A percentile compares a stretch with the other conserved stretches of the same genome.
Conservation (phyloP, 495 filamentous ascomycete species). For the Rhypophila decipiens region DNA sequence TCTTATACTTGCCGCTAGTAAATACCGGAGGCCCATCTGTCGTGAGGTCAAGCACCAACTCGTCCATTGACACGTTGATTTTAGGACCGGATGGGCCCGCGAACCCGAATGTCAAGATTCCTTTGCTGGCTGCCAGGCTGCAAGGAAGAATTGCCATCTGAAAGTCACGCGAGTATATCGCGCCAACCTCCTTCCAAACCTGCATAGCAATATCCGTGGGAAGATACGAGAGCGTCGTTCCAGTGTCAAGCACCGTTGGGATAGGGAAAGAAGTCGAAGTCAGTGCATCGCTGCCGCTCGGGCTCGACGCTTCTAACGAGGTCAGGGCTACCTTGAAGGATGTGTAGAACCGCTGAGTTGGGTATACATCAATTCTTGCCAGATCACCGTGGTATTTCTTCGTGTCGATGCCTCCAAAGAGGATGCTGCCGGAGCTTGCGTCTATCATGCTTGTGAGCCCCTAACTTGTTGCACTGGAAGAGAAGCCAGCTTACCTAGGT, state of each 20-base stretch:
- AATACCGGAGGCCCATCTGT: constrained; percentile 43
- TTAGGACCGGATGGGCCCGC: constrained; percentile 51
- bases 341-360: constrained; percentile 36
- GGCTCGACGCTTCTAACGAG: constrained; percentile 37
- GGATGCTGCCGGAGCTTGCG: constrained; percentile 37
- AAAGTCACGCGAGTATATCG: constrained; percentile 39
- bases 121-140: constrained; percentile 51
- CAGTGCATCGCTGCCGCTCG: constrained; percentile 43
- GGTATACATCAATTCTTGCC: constrained; percentile 55
- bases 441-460: constrained; percentile 12
- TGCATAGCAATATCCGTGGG: constrained; percentile 60
- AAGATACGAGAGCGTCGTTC: constrained; percentile 79
- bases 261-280: constrained; percentile 49
- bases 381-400: constrained; percentile 74
- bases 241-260: constrained; percentile 79
- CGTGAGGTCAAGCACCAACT: constrained; percentile 63
- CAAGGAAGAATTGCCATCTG: constrained; percentile 66
- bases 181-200: constrained; percentile 65
- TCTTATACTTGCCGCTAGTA: constrained; percentile 39
- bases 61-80: constrained; percentile 69
- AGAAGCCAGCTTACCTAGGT: constrained; percentile 49
- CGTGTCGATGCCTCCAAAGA: constrained; percentile 92
- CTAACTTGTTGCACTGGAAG: not conserved
- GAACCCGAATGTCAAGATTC: constrained; percentile 68
- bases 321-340: constrained; percentile 76